Evolutionary conservation across 1,284 basidiomycete genomes (phyloP).

Genomic region (Ustilago crameri): DNA sequence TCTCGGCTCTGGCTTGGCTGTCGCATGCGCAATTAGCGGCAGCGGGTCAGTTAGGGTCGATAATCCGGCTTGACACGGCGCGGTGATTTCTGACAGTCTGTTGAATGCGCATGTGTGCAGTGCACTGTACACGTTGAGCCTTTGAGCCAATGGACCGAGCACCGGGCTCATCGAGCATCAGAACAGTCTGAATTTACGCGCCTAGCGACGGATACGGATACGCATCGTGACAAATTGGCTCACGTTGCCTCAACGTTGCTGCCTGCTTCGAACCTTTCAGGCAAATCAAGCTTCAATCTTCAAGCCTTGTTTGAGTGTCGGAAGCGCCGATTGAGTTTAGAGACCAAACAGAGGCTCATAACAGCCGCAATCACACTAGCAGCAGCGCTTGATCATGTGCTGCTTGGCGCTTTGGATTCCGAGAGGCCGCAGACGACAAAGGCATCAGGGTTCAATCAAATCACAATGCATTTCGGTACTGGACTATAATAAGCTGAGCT

Average conservation of each 20-base stretch:
- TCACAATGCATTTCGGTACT: too few relatives aligned
- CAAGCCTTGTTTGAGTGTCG: background rate
- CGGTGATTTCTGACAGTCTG: background rate
- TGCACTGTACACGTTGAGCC: slow-evolving; percentile 13
- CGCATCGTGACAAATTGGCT: background rate
- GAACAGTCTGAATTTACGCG: slow-evolving; percentile 4
- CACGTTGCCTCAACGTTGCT: slow-evolving; percentile 9
- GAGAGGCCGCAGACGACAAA: too few relatives aligned
- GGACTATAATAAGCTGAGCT: too few relatives aligned
- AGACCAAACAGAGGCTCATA: too few relatives aligned
- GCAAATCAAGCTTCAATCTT: background rate
- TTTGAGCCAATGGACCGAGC: background rate
- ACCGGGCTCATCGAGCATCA: background rate
- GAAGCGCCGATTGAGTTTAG: too few relatives aligned
- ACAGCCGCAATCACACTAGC: too few relatives aligned
- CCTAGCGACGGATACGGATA: background rate
- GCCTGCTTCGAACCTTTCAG: background rate
- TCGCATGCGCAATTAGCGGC: background rate
- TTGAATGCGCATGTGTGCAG: background rate
- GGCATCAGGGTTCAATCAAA: too few relatives aligned
- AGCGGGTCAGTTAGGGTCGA: slow-evolving; percentile 9
- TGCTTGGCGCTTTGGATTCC: too few relatives aligned
- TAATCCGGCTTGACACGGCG: background rate
- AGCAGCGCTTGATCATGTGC: too few relatives aligned
- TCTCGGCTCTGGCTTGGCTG: background rate